Base-by-base conservation (phyloP, 768 basidiomycete species). In the Cubamyces lactineus region DNA sequence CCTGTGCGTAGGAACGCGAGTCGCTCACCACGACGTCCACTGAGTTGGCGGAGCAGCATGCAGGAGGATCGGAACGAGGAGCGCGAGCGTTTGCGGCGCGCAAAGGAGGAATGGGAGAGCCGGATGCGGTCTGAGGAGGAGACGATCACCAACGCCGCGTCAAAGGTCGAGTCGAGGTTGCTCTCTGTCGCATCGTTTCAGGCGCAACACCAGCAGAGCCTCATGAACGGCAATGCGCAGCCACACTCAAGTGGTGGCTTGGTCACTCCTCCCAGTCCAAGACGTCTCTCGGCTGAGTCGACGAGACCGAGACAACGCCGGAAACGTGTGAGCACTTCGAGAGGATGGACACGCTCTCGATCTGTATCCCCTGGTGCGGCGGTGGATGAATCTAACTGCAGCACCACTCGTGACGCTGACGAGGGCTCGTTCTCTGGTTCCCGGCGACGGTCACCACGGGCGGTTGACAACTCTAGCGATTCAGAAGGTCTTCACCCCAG, bases 21-120 rank as follows among this genome's bases (percentile, higher is more conserved):
- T 80, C 81, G 0, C 72, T 87, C 42, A 83, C 80, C 13, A 75
- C 78, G 21, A 80, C 87, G 71, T 76, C 89, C 30, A 75, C 78
- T n/a, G 85, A 87, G 43, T 95, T 84, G 87, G 52, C 95, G 92
- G 92, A 82, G 78, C 39, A 77, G 74, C 28, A 86, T 95, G 34
- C 85, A 88, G 67, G 88, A 92, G 66, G 89, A 91, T 57, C 97
- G 94, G 94, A 81, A 81, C 1, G 79, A 83, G 40, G 95, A 97
- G 74, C 80, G 94, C 4, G 88, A 89, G 62, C 80, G 92, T 19
- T 79, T 97, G 12, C 79, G 80, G 42, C 78, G 81, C 19, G 92
- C 92, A 13, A 80, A 88, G 50, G 86, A 91, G 43, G 92, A 95
- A 66, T 96, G 91, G 88, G 95, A 96, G 74, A 75, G 61, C 7